A percentile compares a stretch with the other conserved stretches of the same genome.
Conservation (phyloP, 257 asterid species). For the Salvia hispanica region DNA sequence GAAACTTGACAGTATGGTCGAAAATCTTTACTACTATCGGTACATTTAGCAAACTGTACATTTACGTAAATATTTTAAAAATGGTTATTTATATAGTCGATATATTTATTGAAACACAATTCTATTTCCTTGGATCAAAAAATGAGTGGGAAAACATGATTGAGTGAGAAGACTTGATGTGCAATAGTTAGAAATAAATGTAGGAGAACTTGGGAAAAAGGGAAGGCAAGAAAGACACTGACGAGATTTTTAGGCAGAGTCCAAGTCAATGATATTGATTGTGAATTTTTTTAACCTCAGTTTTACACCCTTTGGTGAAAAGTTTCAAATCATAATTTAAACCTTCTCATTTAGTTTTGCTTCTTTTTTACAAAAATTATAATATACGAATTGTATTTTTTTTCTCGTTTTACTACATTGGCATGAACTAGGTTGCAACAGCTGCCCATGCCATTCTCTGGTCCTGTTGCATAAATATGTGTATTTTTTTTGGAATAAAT, state of each 20-base stretch:
- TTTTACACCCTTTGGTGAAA: slow-evolving; percentile 48
- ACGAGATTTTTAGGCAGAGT: slow-evolving; percentile 34
- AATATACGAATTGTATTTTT: background rate
- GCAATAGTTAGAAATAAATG: slow-evolving; percentile 8
- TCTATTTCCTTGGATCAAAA: background rate
- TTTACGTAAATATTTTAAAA: too few relatives aligned
- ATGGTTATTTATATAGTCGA: too few relatives aligned
- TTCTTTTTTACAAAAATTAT: background rate
- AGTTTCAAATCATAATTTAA: slow-evolving; percentile 45
- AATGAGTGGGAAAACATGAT: background rate
- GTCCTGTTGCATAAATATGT: slow-evolving; percentile 1
- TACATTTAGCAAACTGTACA: too few relatives aligned
- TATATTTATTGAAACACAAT: too few relatives aligned
- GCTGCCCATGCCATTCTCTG: slow-evolving; percentile 21
- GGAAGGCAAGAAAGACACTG: slow-evolving; percentile 42
- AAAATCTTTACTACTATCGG: too few relatives aligned
- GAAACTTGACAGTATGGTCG: too few relatives aligned
- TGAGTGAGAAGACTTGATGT: slow-evolving; percentile 27
- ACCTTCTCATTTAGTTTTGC: background rate
- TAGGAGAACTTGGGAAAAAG: slow-evolving; percentile 20
- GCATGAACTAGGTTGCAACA: background rate
- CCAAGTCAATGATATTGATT: slow-evolving; percentile 34
- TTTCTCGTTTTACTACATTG: background rate
- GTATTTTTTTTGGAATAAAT: slow-evolving; percentile 21
- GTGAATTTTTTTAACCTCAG: slow-evolving; percentile 35